Evolutionary conservation across 495 filamentous ascomycete species (phyloP).

Genomic region (Achaetomiella virescens): DNA sequence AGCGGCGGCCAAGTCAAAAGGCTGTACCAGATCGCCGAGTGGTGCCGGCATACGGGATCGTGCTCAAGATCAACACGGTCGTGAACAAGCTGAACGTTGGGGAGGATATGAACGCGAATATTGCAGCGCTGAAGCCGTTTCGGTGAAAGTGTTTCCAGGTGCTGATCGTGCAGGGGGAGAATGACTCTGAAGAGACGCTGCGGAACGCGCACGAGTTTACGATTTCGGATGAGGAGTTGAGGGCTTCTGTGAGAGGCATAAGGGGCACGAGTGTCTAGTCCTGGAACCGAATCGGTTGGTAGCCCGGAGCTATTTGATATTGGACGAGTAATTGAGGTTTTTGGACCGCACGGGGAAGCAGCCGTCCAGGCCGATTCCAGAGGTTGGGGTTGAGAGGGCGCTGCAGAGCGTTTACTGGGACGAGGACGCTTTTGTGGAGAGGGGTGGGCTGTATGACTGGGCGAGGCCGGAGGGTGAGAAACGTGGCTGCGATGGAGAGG

Average conservation of each 20-base stretch:
- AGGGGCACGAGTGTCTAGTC: conserved; percentile 37
- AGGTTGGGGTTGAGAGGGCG: conserved; percentile 48
- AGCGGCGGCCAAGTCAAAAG: conserved; percentile 40
- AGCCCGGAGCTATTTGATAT: conserved; percentile 46
- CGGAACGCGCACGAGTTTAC: conserved; percentile 42
- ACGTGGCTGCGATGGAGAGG: background rate
- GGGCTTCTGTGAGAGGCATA: conserved; percentile 44
- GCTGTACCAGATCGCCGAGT: conserved; percentile 36
- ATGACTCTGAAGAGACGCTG: conserved; percentile 41
- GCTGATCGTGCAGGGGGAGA: conserved; percentile 50
- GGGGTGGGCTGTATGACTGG: conserved; percentile 54
- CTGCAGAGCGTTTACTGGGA: conserved; percentile 48
- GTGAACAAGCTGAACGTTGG: conserved; percentile 44
- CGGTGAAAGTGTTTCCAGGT: conserved; percentile 58
- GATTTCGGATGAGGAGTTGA: conserved; percentile 46
- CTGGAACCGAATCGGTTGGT: conserved; percentile 50
- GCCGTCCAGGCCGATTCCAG: conserved; percentile 38
- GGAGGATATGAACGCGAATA: conserved; percentile 49
- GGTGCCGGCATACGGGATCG: conserved; percentile 44
- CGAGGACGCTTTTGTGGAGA: conserved; percentile 38
- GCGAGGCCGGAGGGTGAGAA: conserved; percentile 8
- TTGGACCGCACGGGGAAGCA: conserved; percentile 44
- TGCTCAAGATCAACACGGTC: conserved; percentile 58
- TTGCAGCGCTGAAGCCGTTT: conserved; percentile 42
- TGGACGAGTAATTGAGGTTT: conserved; percentile 53